Evolutionary conservation across 2,329 filamentous ascomycete species (phyloP).

Genomic region (Cladophialophora psammophila): DNA sequence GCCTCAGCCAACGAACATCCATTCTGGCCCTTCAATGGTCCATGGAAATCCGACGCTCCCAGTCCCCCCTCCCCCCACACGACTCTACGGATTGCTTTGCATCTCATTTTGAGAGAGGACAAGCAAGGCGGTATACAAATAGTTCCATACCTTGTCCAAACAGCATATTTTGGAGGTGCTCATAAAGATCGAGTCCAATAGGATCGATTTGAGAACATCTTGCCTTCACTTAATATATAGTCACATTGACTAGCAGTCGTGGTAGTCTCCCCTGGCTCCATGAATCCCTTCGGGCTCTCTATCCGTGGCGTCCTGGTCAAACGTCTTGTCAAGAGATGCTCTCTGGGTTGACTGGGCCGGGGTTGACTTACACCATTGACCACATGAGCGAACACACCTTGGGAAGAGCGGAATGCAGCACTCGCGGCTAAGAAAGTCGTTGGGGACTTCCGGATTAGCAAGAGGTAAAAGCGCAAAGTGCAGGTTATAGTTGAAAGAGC

Average conservation of each 20-base stretch:
- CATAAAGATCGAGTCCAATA: slow-evolving; percentile 14
- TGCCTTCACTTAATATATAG: slow-evolving; percentile 42
- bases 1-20: slow-evolving; percentile 44
- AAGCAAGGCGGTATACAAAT: slow-evolving; percentile 38
- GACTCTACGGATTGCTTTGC: slow-evolving; percentile 31
- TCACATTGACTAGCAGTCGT: slow-evolving; percentile 45
- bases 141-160: slow-evolving; percentile 44
- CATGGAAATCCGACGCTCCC: slow-evolving; percentile 29
- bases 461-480: slow-evolving; percentile 40
- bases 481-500: slow-evolving; percentile 40
- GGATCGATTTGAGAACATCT: slow-evolving; percentile 30
- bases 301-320: slow-evolving; percentile 38
- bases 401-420: slow-evolving; percentile 33
- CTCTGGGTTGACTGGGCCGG: slow-evolving; percentile 18
- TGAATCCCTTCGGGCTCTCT: slow-evolving; percentile 40
- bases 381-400: slow-evolving; percentile 32
- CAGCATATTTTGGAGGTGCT: slow-evolving; percentile 42
- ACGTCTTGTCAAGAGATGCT: slow-evolving; percentile 36
- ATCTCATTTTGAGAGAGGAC: slow-evolving; percentile 36
- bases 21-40: slow-evolving; percentile 43
- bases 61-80: slow-evolving; percentile 14
- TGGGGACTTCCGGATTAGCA: slow-evolving; percentile 44
- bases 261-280: slow-evolving; percentile 38
- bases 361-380: slow-evolving; percentile 25
- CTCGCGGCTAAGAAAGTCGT: slow-evolving; percentile 37